Evolutionary conservation across 495 filamentous ascomycete species (phyloP), one percentile per base, ranked within the genome.

Genomic region (Podospora anserina): DNA sequence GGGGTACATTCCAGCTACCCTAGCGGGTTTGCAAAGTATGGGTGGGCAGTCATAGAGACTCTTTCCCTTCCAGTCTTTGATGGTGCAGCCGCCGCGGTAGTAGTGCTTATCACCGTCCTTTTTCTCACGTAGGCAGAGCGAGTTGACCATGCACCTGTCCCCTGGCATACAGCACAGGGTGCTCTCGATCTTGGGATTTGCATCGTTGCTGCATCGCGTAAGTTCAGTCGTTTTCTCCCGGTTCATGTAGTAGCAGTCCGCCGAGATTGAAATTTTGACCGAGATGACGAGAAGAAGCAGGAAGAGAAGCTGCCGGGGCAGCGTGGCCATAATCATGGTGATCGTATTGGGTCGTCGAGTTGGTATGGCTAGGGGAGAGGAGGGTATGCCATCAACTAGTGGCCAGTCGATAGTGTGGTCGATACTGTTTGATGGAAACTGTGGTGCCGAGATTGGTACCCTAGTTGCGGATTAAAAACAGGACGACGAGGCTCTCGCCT

Each of bases 11-110:
- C 13, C 39, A 13, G 39, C 39, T 16, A 49, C 0, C 39, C 15
- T 39, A 5, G 7, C 15, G 39, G 39, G 39, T 3, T 49, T 6
- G 39, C 39, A 49, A 16, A 9, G 9, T 2, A 11, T 11, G 15
- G 15, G 39, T 49, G 39, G 39, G 15, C 39, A 49, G 39, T 49
- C 39, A 49, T 6, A 13, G 7, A 49, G 7, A 20, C 2, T 30
- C 6, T 57, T 19, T 32, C 23, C 20, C 9, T n/a, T 15, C 68
- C 68, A 66, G 1, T 2, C 39, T 19, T 27, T 13, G 53, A 63
- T 60, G 62, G 19, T 26, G 60, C 71, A 72, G 20, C 57, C 55
- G 4, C 71, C 71, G 5, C 68, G 71, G 55, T 72, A 72, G 57
- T 32, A 65, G 9, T 5, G 15, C 7, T 27, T 1, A 1, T 32